Base-by-base conservation (phyloP, 768 basidiomycete genomes). In the Favolaschia claudopus region DNA sequence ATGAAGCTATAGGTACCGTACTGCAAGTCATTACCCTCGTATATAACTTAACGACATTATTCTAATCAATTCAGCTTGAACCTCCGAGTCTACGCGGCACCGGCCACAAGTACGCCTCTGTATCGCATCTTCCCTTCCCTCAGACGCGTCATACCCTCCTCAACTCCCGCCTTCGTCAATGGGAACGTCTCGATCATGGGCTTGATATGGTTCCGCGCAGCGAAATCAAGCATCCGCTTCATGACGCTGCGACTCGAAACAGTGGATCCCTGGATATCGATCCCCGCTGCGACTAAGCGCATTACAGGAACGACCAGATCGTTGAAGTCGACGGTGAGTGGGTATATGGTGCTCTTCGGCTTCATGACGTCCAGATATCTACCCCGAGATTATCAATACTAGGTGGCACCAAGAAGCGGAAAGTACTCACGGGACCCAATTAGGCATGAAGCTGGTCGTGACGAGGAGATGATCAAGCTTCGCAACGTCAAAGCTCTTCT, bases 151-250 rank as follows among this genome's bases (percentile, higher is more conserved):
- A 53, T 53, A 2, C 51, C 51, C 51, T 53, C 31, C 38, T 39
- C 38, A n/a, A 39, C 38, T 9, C 75, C 76, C 0, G 66, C 64
- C 22, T 64, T 62, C n/a, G 51, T 67, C 64, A 77, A 61, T 7
- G 69, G 58, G 25, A 76, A 76, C 51, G 64, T 44, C 33, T 77
- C 68, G 20, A 70, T 56, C 2, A 74, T 56, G 5, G 76, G 72
- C 10, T 44, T 57, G 46, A 75, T 65, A 0, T 43, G 45, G 34
- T 77, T 71, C 37, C 64, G 7, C 13, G 72, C 76, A 0, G 70
- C 70, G 15, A 77, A 77, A 31, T 60, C 63, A 29, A 77, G 45
- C 72, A 75, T 77, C 56, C 70, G 19, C 39, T 42, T 25, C 25
- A 40, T 37, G 3, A 32, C 40, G 14, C 55, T 49, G 44, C 43